Conservation (phyloP, 805 yeast species). For the Candida ipomoeae region DNA sequence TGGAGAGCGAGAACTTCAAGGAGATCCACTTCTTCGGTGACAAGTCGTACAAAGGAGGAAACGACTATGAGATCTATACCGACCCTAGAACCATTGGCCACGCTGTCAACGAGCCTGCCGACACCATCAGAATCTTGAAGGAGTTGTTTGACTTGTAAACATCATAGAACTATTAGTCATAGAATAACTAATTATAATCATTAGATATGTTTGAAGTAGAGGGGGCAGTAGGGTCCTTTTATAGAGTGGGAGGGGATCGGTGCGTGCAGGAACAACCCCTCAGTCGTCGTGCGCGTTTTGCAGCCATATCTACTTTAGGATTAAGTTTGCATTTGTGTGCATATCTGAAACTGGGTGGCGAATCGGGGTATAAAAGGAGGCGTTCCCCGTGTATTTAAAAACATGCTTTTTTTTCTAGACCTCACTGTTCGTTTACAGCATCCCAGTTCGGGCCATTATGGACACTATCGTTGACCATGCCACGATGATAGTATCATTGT, state of each 20-base stretch:
- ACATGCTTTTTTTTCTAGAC: background rate
- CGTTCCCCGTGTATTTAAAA: background rate
- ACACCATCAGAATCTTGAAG: slow-evolving; percentile 79
- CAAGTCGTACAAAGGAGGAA: slow-evolving; percentile 95
- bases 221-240: no score
- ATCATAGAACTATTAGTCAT: background rate
- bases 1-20: slow-evolving; percentile 76
- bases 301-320: background rate
- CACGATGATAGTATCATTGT: no score
- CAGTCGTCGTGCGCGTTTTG: background rate
- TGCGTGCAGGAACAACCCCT: no score
- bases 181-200: background rate
- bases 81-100: slow-evolving; percentile 96
- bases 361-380: background rate
- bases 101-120: slow-evolving; percentile 83
- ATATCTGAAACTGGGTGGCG: background rate
- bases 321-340: background rate
- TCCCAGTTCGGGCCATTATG: no score
- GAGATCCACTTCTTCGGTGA: slow-evolving; percentile 98
- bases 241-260: no score
- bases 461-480: no score
- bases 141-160: slow-evolving; percentile 63
- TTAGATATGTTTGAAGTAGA: no score
- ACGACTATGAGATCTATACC: slow-evolving; percentile 93
- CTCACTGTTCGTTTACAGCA: no score